These are phyloP conservation scores for Zasmidium citrigriseum DNA, from an alignment of 2,329 filamentous ascomycete species.

Conservation along the genomic window DNA sequence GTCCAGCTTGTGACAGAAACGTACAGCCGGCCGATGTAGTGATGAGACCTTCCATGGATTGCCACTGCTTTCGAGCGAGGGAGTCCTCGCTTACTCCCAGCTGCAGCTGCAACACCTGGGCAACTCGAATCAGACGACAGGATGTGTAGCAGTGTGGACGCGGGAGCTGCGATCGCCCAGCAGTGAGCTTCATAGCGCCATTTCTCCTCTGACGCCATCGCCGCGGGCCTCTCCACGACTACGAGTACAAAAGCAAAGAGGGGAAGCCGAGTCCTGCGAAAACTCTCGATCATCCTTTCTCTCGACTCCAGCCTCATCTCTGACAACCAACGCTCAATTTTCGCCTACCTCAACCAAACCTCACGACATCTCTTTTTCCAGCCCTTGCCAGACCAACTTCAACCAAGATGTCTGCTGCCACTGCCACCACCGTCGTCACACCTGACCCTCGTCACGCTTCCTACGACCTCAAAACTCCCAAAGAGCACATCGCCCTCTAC, in stretches of 20 bases:
- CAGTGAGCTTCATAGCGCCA: background rate
- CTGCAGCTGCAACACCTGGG: background rate
- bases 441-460: slow-evolving; percentile 5
- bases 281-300: background rate
- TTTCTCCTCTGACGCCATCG: background rate
- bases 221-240: background rate
- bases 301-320: background rate
- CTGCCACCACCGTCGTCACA: background rate
- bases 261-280: background rate
- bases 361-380: background rate
- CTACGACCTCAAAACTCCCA: slow-evolving; percentile 14
- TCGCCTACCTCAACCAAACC: background rate
- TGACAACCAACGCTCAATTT: background rate
- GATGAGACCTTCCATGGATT: background rate
- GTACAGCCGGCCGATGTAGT: background rate
- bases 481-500: slow-evolving; percentile 39
- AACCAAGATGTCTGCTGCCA: slow-evolving; percentile 1
- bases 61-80: background rate
- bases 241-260: background rate
- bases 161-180: background rate
- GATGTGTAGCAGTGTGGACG: background rate
- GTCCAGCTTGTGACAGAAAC: background rate
- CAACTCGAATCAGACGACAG: background rate
- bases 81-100: background rate
- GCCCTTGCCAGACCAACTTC: background rate